Base-by-base conservation (phyloP, 768 basidiomycete genomes). In the Hygrocybe punicea region DNA sequence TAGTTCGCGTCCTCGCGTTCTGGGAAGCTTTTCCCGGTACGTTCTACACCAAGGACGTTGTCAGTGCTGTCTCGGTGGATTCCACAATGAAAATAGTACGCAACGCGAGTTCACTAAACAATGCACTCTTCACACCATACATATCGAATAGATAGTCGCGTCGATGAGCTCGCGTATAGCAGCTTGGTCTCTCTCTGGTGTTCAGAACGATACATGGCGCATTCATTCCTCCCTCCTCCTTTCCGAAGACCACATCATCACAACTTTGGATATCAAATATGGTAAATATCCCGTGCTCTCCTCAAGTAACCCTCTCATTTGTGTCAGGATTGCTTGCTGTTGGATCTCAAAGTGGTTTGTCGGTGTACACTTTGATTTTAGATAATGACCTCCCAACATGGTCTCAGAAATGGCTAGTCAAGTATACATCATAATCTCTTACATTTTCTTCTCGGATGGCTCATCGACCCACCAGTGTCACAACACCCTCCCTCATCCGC, bases 311-410 rank as follows among this genome's bases (percentile, higher is more conserved):
- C 17, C 57, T 61, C 73, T 76, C 63, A 78, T 56, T 21, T 42
- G 42, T 33, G 39, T n/a, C 65, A 92, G 91, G 91, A 54, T 73
- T 91, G 33, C 82, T 93, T 59, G 86, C 85, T 19, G 81, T 92
- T 35, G 89, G 87, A 13, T 85, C 77, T 44, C 67, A 76, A 34
- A 71, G 69, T 42, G 79, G 80, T 37, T 73, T 93, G 13, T 85
- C 87, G 1, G 82, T 92, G 0, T 89, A 90, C 63, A 89, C 89
- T 2, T 73, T 92, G 25, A 83, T 87, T 55, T 77, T 90, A 29
- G 89, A 92, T 62, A 87, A 91, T 63, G 89, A 91, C 68, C 80
- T 93, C 16, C 88, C 85, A 14, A 89, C 85, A 0, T 93, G 91
- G 91, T 85, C 84, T 13, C 77, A 77, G 67, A 91, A 91, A 73